A percentile compares a stretch with the other conserved stretches of the same genome.
Conservation (phyloP, 345 rosid genomes). For the Brassica juncea region DNA sequence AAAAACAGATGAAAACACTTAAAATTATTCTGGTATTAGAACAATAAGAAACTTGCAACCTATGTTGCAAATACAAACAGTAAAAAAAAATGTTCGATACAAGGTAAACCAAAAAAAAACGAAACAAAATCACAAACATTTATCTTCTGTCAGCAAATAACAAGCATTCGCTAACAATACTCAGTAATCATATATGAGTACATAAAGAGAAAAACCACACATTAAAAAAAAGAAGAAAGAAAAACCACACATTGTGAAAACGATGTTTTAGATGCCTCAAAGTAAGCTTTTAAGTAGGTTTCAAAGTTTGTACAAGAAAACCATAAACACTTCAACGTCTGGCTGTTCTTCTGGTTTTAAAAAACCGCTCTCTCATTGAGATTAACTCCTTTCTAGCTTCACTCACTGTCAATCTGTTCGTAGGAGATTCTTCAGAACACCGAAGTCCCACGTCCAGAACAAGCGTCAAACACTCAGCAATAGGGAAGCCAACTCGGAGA, state of each 20-base stretch:
- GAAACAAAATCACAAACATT: neutral
- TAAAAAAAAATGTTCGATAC: too few relatives aligned
- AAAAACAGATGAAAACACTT: too few relatives aligned
- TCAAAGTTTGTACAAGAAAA: neutral
- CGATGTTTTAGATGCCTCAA: neutral
- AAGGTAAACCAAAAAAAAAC: too few relatives aligned
- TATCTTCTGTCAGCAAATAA: neutral
- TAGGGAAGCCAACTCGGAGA: neutral
- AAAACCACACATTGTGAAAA: neutral
- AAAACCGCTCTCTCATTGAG: neutral
- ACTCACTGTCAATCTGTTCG: neutral
- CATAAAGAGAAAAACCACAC: neutral
- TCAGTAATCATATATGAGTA: neutral
- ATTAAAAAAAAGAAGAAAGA: too few relatives aligned
- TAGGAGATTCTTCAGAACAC: neutral
- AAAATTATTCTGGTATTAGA: too few relatives aligned
- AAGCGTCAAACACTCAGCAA: neutral
- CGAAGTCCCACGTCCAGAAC: neutral
- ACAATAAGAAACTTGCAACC: neutral
- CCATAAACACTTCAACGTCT: neutral
- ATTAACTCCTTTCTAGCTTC: neutral
- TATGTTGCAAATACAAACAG: neutral
- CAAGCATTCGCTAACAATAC: neutral
- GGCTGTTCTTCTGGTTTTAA: neutral
- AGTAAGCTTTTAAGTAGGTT: neutral